Evolutionary conservation across 2,329 filamentous ascomycete genomes (phyloP).

Genomic region (Ceratocystis eucalypticola): DNA sequence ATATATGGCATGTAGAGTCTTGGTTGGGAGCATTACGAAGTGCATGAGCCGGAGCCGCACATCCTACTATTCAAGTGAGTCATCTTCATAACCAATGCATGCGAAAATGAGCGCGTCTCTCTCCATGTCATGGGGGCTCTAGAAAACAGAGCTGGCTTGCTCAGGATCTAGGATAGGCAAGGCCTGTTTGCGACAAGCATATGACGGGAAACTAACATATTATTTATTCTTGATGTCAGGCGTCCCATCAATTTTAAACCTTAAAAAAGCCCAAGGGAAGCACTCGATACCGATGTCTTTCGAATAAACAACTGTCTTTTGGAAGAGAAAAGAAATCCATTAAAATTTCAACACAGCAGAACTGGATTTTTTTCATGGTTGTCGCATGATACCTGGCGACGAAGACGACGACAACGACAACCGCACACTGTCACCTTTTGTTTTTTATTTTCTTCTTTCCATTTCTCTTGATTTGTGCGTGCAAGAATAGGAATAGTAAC

Average conservation of each 20-base stretch:
- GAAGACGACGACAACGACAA: neutral
- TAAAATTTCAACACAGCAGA: constrained; percentile 1
- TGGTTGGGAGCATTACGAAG: constrained; percentile 98
- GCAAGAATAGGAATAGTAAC: neutral
- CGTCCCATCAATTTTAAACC: constrained; percentile 61
- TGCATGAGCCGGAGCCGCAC: constrained; percentile 96
- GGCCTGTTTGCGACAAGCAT: neutral
- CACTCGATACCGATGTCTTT: neutral
- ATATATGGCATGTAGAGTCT: constrained; percentile 54
- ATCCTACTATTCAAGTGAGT: constrained; percentile 96
- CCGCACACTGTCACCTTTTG: neutral
- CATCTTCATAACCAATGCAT: neutral
- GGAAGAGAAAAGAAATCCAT: constrained; percentile 13
- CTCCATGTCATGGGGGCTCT: neutral
- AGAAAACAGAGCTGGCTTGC: neutral
- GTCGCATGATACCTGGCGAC: neutral
- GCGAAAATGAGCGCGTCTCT: neutral
- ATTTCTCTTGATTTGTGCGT: neutral
- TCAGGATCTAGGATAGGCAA: neutral
- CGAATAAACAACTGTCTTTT: constrained; percentile 1
- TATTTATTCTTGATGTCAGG: constrained; percentile 31
- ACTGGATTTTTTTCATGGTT: neutral
- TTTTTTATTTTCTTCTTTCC: neutral
- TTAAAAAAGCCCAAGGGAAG: constrained; percentile 2
- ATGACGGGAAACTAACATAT: constrained; percentile 14